Evolutionary conservation across 768 basidiomycete species (phyloP).

Genomic region (Hypholoma fasciculare): DNA sequence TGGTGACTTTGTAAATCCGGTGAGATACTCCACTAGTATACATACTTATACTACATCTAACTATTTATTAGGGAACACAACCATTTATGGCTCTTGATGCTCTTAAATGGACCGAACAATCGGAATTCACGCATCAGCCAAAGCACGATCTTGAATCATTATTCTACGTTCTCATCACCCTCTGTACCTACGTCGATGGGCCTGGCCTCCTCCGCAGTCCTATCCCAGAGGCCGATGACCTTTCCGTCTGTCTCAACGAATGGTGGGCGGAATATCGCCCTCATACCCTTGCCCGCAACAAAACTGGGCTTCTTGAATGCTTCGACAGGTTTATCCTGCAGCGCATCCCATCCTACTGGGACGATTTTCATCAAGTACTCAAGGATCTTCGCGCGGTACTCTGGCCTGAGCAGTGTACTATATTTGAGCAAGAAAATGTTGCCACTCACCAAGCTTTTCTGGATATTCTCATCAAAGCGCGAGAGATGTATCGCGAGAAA

Average conservation of each 20-base stretch:
- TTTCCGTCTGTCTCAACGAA: background rate
- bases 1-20: background rate
- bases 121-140: background rate
- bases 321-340: background rate
- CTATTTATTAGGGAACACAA: background rate
- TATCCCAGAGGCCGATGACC: background rate
- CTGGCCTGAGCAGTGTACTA: background rate
- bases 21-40: background rate
- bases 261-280: background rate
- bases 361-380: constrained; percentile 1
- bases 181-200: background rate
- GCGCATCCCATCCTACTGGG: background rate
- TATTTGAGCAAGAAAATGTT: background rate
- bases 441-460: constrained; percentile 2
- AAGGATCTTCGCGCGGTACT: background rate
- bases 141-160: background rate
- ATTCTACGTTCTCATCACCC: background rate
- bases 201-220: background rate
- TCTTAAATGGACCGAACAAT: background rate
- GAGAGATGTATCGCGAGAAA: background rate
- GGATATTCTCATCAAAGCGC: background rate
- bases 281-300: background rate
- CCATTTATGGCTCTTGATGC: constrained; percentile 1
- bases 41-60: background rate
- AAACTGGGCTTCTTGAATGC: background rate